Evolutionary conservation across 139 green algal species (phyloP).

Genomic region (Volvox africanus): DNA sequence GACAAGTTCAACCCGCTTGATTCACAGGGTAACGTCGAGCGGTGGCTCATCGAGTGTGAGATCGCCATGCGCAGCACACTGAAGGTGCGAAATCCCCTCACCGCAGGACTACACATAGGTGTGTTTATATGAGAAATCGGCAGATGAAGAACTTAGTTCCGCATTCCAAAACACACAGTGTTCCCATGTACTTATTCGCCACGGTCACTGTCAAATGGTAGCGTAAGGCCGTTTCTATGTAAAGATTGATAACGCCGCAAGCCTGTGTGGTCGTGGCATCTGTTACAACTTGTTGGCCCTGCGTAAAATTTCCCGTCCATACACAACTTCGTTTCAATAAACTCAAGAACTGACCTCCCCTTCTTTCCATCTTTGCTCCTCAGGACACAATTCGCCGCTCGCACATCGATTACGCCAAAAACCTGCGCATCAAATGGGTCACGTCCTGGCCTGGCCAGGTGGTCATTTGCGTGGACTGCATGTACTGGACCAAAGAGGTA

Average conservation of each 20-base stretch:
- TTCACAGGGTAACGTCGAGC: conserved; percentile 77
- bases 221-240: too few relatives aligned
- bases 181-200: too few relatives aligned
- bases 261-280: too few relatives aligned
- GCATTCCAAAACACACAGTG: too few relatives aligned
- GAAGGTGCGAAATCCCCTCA: conserved; percentile 55
- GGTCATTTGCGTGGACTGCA: conserved; percentile 73
- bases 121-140: too few relatives aligned
- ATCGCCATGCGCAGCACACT: conserved; percentile 77
- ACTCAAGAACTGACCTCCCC: neutral
- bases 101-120: too few relatives aligned
- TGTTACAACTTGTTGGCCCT: too few relatives aligned
- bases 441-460: conserved; percentile 77
- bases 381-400: conserved; percentile 48
- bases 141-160: too few relatives aligned
- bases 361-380: neutral
- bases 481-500: conserved; percentile 85
- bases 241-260: too few relatives aligned
- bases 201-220: too few relatives aligned
- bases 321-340: too few relatives aligned
- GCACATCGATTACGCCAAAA: conserved; percentile 74
- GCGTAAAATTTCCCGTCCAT: too few relatives aligned
- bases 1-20: conserved; percentile 76
- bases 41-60: conserved; percentile 87
- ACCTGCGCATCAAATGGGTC: conserved; percentile 65